These are phyloP conservation scores for Phytophthora niederhauseri DNA, from an alignment of 352 stramenopile species.

Conservation along the genomic window DNA sequence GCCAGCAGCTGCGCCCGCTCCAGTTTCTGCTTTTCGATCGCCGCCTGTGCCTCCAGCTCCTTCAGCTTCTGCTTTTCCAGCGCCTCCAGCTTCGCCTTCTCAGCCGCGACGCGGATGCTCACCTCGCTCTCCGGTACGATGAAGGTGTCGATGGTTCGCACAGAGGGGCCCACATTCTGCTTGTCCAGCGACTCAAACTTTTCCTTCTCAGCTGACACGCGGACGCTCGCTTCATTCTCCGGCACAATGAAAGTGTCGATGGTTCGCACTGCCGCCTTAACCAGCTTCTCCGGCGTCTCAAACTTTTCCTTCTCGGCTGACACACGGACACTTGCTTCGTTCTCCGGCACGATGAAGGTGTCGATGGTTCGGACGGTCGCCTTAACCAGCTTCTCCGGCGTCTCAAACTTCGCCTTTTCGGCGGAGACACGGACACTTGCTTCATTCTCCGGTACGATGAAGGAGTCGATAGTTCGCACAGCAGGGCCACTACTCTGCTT, in stretches of 20 bases:
- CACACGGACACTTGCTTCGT: constrained; percentile 30
- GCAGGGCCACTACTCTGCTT: constrained; percentile 2
- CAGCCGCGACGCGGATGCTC: constrained; percentile 43
- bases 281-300: constrained; percentile 11
- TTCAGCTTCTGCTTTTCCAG: constrained; percentile 49
- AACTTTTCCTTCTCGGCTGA: constrained; percentile 35
- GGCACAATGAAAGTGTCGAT: constrained; percentile 19
- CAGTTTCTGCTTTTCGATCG: constrained; percentile 31
- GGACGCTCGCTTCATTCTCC: constrained; percentile 25
- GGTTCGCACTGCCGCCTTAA: constrained; percentile 10
- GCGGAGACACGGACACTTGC: constrained; percentile 18
- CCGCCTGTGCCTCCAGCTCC: constrained; percentile 35
- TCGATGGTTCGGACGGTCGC: constrained; percentile 14
- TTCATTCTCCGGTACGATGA: constrained; percentile 17
- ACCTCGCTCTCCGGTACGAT: constrained; percentile 42
- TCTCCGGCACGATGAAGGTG: constrained; percentile 27
- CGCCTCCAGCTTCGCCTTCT: constrained; percentile 50
- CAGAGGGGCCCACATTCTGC: constrained; percentile 5
- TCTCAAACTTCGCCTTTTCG: constrained; percentile 20
- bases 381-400: constrained; percentile 28
- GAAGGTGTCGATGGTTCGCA: constrained; percentile 45
- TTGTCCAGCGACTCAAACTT: constrained; percentile 23
- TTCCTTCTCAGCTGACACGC: constrained; percentile 19
- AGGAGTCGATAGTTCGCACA: constrained; percentile 20
- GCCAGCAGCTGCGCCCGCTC: constrained; percentile 19